These are phyloP conservation scores for Oenanthe sinensis DNA, from an alignment of 129 eudicot species.

Conservation along the genomic window DNA sequence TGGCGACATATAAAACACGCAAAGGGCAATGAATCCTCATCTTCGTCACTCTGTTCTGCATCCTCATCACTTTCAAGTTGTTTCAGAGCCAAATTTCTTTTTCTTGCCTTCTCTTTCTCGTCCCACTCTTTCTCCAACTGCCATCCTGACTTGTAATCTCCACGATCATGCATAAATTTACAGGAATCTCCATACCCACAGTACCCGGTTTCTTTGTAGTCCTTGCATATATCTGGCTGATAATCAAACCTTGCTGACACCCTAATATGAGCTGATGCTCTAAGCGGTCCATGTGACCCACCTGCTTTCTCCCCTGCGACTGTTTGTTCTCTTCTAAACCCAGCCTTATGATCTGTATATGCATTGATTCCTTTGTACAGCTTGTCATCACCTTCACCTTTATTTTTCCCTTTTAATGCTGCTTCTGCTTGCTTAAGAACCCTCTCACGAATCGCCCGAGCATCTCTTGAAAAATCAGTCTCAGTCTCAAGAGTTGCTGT, in stretches of 20 bases:
- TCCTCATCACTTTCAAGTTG: conserved; percentile 43
- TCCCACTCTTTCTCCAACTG: conserved; percentile 97
- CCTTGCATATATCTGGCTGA: conserved; percentile 96
- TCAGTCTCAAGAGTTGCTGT: conserved; percentile 91
- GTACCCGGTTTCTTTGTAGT: conserved; percentile 86
- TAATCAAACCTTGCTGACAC: conserved; percentile 89
- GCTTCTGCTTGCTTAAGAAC: conserved; percentile 73
- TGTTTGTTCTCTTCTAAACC: conserved; percentile 87
- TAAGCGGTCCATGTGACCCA: conserved; percentile 89
- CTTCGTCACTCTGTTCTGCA: conserved; percentile 44
- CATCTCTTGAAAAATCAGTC: conserved; percentile 68
- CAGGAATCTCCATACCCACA: conserved; percentile 99
- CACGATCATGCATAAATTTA: conserved; percentile 97
- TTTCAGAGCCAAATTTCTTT: conserved; percentile 65
- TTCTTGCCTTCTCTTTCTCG: conserved; percentile 70
- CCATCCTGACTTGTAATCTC: conserved; percentile 98
- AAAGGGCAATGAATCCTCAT: conserved; percentile 74
- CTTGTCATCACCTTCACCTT: conserved; percentile 42
- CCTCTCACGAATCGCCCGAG: conserved; percentile 88
- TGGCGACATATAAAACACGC: conserved; percentile 94
- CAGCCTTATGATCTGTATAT: conserved; percentile 85
- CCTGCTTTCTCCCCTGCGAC: conserved; percentile 95
- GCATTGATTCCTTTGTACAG: conserved; percentile 80
- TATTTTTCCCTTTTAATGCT: conserved; percentile 58
- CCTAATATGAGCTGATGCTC: conserved; percentile 97